Base-by-base conservation (phyloP, 2,329 filamentous ascomycete genomes). In the Seiridium unicorne region DNA sequence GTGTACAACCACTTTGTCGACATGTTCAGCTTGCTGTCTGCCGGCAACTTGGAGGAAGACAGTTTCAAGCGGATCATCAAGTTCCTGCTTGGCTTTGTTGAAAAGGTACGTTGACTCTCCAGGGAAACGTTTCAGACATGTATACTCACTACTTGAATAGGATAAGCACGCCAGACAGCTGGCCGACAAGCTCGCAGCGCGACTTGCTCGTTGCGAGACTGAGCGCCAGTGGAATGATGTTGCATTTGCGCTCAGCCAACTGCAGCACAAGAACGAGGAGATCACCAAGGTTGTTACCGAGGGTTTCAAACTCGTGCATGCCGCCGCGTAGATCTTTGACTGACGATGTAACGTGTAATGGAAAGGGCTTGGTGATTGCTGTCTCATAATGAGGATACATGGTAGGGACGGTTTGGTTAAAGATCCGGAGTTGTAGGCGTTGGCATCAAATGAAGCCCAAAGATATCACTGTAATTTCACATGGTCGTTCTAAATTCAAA, bases 1-100 rank as follows among this genome's bases (percentile, higher is more conserved):
- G 92, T 99, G 2, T 99, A 99, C 76, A 99, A 99, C 74, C 94
- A 99, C 78, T 99, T 99, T 76, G 93, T 99, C 35, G 95, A 99
- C 73, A 98, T 99, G 92, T 99, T 99, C 76, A 94, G 91, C 71
- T 79, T 98, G 65, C 81, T 99, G 51, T 95, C 91, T 60, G 90
- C 93, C 0, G 94, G 96, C 67, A 85, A 85, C 57, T 85, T 99
- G 65, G 88, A 92, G 8, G 94, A 97, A 73, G 92, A 97, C 67
- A 87, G 90, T 32, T 89, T 99, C 76, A 88, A 86, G 73, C 84
- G 91, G 62, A 94, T 99, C 61, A 84, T 99, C 64, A 93, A 92
- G 71, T 99, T 99, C 77, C 77, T 99, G 72, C 88, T 96, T 63
- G 92, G 93, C 1, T 99, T 99, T 74, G 93, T 99, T 64, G 95